A percentile compares a stretch with the other conserved stretches of the same genome.
These are phyloP conservation scores for Candida parachauliodes DNA, from an alignment of 805 yeast genomes.

Conservation along the genomic window DNA sequence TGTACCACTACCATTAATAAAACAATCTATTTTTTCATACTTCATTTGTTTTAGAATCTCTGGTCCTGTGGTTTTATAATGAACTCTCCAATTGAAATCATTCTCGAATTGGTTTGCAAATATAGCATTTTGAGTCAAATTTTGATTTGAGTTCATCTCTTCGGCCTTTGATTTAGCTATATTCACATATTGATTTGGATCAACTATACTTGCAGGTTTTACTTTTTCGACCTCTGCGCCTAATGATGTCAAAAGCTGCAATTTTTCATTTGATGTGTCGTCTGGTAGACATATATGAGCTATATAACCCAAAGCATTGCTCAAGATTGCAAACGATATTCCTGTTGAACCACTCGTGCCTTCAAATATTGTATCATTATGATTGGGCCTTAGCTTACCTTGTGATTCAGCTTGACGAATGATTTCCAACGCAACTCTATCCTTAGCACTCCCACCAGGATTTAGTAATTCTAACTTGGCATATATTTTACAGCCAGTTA, in stretches of 20 bases:
- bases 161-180: conserved; percentile 70
- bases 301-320: conserved; percentile 81
- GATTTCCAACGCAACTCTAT: conserved; percentile 85
- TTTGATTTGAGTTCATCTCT: conserved; percentile 37
- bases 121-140: conserved; percentile 52
- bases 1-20: conserved; percentile 92
- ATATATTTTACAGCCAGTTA: conserved; percentile 77
- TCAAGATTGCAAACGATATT: conserved; percentile 86
- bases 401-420: conserved; percentile 61
- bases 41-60: conserved; percentile 76
- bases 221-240: conserved; percentile 87
- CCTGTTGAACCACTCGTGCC: conserved; percentile 98
- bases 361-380: conserved; percentile 78
- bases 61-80: conserved; percentile 83
- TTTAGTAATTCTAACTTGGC: conserved; percentile 84
- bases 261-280: conserved; percentile 84
- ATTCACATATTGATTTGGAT: conserved; percentile 88
- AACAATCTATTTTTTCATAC: conserved; percentile 56
- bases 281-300: conserved; percentile 95
- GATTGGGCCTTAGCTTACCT: conserved; percentile 55
- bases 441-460: conserved; percentile 96
- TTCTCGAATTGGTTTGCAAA: conserved; percentile 97
- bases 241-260: conserved; percentile 62
- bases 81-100: conserved; percentile 84
- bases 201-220: conserved; percentile 92